Evolutionary conservation across 2,329 filamentous ascomycete genomes (phyloP), one percentile per base, ranked within the genome.

Genomic region (Macrophomina tecta): DNA sequence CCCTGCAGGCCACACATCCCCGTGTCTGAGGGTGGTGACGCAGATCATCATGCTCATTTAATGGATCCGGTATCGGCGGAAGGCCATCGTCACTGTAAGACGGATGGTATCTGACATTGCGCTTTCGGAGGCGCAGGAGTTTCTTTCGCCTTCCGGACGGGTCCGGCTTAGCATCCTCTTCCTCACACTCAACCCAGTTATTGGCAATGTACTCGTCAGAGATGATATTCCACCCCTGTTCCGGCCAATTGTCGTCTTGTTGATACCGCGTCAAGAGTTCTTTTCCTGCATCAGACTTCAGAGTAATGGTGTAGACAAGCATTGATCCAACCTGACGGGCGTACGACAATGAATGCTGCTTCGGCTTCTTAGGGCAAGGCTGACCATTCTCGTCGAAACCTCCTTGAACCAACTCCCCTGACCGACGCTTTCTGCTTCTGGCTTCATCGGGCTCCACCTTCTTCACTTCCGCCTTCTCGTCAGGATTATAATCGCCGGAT

Each of bases 401-500:
- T 11, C 46, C 36, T 3, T 38, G 18, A 8, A 23, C 36, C 36
- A 28, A 9, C 28, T 65, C 49, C 2, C 36, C 49, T 11, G 48
- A 46, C 30, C 49, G n/a, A 4, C 49, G 62, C 36, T 36, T 46
- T 23, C 30, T 65, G 11, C 9, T 14, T n/a, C 38, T 56, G 4
- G 28, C 9, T 28, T 55, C 64, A 12, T 3, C 52, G n/a, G 14
- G 32, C 2, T 65, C 52, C 7, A 7, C 1, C 12, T 51, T 65
- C 42, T 42, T 65, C 8, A 16, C 9, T 5, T 34, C 36, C 11
- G 9, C 36, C n/a, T 67, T 52, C 5, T 30, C 45, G 4, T 16
- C 46, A 0, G 73, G 79, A 58, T 76, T 72, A 51, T 80, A 82
- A 51, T 79, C 74, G 1, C 77, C 78, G 5, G 75, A 78, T 9